Conservation (phyloP, 2,329 filamentous ascomycete genomes). For the Torrubiellomyces zombiae region DNA sequence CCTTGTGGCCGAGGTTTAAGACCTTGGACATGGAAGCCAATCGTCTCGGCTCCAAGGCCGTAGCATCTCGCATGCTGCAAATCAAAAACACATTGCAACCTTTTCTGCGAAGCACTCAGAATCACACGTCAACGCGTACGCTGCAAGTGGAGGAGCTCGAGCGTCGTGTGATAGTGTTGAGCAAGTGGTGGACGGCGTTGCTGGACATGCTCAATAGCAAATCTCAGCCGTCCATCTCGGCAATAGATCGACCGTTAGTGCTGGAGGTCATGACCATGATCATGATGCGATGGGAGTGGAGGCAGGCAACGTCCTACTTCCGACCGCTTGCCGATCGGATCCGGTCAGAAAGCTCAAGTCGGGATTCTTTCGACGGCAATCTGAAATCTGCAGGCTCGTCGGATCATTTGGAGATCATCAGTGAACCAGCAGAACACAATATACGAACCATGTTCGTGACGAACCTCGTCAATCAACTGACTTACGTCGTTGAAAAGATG, state of each 20-base stretch:
- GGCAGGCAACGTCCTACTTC: conserved; percentile 51
- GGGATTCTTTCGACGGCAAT: conserved; percentile 50
- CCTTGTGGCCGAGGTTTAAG: conserved; percentile 38
- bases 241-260: conserved; percentile 66
- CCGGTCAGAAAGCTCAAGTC: conserved; percentile 36
- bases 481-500: conserved; percentile 78
- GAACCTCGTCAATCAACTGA: conserved; percentile 70
- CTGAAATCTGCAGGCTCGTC: too few species aligned
- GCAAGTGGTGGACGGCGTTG: conserved; percentile 80
- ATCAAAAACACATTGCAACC: conserved; percentile 58
- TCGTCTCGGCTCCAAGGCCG: conserved; percentile 56
- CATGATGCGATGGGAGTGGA: conserved; percentile 84
- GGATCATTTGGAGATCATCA: conserved; percentile 33
- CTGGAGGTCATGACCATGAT: conserved; percentile 65
- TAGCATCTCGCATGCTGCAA: conserved; percentile 55
- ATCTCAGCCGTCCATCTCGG: conserved; percentile 52
- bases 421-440: conserved; percentile 68
- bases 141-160: conserved; percentile 72
- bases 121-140: conserved; percentile 45
- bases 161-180: conserved; percentile 58
- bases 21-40: conserved; percentile 29
- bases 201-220: conserved; percentile 67
- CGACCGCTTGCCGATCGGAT: conserved; percentile 42
- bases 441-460: conserved; percentile 73
- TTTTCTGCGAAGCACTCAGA: conserved; percentile 55